phyloP scores from a whole-genome alignment of 352 stramenopile species.

The Phytophthora sp. region DNA sequence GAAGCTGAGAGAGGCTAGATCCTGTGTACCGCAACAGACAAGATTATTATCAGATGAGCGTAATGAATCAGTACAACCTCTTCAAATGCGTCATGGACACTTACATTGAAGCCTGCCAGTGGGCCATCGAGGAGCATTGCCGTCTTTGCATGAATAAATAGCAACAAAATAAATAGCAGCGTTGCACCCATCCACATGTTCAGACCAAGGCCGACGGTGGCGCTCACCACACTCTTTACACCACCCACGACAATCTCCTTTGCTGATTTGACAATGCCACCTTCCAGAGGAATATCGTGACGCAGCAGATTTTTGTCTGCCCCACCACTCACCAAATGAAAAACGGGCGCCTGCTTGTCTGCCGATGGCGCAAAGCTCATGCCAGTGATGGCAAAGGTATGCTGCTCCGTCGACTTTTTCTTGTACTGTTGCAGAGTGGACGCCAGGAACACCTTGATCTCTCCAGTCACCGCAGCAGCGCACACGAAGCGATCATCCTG shows the following conservation, averaged over 20 bases:
- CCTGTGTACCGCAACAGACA: slow-evolving; percentile 31
- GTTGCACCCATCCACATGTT: slow-evolving; percentile 51
- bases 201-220: slow-evolving; percentile 51
- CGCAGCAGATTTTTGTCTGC: slow-evolving; percentile 79
- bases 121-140: slow-evolving; percentile 56
- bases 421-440: slow-evolving; percentile 58
- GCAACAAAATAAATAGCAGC: slow-evolving; percentile 74
- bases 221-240: slow-evolving; percentile 36
- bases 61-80: too few relatives aligned
- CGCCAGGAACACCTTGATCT: slow-evolving; percentile 70
- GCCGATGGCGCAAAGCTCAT: slow-evolving; percentile 66
- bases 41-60: too few relatives aligned
- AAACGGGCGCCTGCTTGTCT: slow-evolving; percentile 39
- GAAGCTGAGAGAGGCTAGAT: slow-evolving; percentile 57
- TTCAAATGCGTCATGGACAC: too few relatives aligned
- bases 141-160: slow-evolving; percentile 79
- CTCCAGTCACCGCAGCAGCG: slow-evolving; percentile 70
- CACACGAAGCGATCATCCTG: slow-evolving; percentile 76
- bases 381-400: slow-evolving; percentile 85
- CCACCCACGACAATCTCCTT: slow-evolving; percentile 36
- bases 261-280: slow-evolving; percentile 57
- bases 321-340: slow-evolving; percentile 72
- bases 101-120: slow-evolving; percentile 59
- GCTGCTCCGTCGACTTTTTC: slow-evolving; percentile 58
- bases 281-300: slow-evolving; percentile 65